Evolutionary conservation across 2,329 filamentous ascomycete species (phyloP).

Genomic region (Daldinia sp.): DNA sequence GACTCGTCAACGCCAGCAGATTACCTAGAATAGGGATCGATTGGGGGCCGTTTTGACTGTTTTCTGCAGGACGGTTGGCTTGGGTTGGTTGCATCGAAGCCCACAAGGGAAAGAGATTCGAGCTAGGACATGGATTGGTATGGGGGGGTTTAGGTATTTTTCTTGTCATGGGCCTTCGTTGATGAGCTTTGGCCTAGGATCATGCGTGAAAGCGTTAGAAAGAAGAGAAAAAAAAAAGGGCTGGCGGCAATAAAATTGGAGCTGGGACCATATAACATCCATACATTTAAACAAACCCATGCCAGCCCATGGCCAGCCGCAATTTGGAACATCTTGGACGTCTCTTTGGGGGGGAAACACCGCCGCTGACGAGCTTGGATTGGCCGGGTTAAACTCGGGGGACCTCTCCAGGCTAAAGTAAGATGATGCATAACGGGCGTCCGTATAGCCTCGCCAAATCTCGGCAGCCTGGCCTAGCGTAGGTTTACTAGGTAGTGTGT

Average conservation of each 20-base stretch:
- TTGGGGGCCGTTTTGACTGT: slow-evolving; percentile 38
- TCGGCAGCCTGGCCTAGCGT: slow-evolving; percentile 45
- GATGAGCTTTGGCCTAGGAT: not conserved
- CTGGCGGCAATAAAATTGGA: slow-evolving; percentile 40
- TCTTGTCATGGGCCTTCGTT: not conserved
- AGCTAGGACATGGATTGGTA: slow-evolving; percentile 19
- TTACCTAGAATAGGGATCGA: slow-evolving; percentile 40
- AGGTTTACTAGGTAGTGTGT: slow-evolving; percentile 5
- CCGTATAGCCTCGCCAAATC: slow-evolving; percentile 46
- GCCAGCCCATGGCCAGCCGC: slow-evolving; percentile 29
- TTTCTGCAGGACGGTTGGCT: slow-evolving; percentile 32
- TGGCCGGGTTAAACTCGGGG: slow-evolving; percentile 55
- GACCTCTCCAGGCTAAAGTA: slow-evolving; percentile 60
- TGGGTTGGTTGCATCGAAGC: slow-evolving; percentile 33
- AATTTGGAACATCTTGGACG: slow-evolving; percentile 29
- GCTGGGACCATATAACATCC: slow-evolving; percentile 6
- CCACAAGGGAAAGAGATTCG: slow-evolving; percentile 42
- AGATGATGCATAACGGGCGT: slow-evolving; percentile 46
- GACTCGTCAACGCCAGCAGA: slow-evolving; percentile 24
- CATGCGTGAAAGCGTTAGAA: not conserved
- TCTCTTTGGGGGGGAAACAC: slow-evolving; percentile 16
- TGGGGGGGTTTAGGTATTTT: not conserved
- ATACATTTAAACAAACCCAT: slow-evolving; percentile 1
- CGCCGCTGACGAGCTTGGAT: slow-evolving; percentile 47
- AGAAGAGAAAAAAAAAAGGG: slow-evolving; percentile 10